These are phyloP conservation scores for Diutina neorugosa DNA, from an alignment of 1,139 yeast species.

Conservation along the genomic window DNA sequence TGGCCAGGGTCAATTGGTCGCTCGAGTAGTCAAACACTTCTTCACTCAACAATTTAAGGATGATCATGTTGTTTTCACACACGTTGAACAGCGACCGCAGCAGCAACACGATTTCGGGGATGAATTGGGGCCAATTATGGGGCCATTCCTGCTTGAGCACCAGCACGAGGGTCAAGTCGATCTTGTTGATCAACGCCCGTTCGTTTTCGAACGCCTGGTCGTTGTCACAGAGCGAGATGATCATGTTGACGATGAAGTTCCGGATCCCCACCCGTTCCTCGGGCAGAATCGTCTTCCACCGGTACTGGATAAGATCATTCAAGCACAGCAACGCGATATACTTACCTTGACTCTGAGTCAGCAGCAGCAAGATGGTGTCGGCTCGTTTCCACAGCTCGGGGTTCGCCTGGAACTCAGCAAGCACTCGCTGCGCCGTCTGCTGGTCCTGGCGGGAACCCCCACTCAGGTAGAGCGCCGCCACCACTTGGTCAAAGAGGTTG, in stretches of 20 bases:
- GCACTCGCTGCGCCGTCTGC: conserved; percentile 54
- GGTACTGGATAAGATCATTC: conserved; percentile 78
- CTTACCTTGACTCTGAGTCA: conserved; percentile 76
- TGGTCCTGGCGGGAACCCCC: conserved; percentile 69
- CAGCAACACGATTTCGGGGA: conserved; percentile 83
- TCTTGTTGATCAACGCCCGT: conserved; percentile 80
- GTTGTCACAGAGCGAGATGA: conserved; percentile 80
- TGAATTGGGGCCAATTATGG: conserved; percentile 93
- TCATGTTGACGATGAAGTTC: conserved; percentile 87
- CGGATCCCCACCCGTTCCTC: conserved; percentile 84
- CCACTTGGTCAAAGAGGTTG: conserved; percentile 68
- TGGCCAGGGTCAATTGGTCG: conserved; percentile 94
- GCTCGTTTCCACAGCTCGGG: conserved; percentile 95
- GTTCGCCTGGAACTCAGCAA: conserved; percentile 86
- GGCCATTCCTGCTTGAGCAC: conserved; percentile 99
- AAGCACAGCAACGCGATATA: conserved; percentile 84
- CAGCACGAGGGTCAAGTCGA: conserved; percentile 87
- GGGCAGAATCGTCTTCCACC: conserved; percentile 87
- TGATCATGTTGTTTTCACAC: conserved; percentile 95
- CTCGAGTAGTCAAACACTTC: conserved; percentile 92
- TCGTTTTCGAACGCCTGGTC: conserved; percentile 65
- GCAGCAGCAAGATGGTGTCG: conserved; percentile 73
- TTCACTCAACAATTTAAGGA: conserved; percentile 78
- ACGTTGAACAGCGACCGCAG: conserved; percentile 82
- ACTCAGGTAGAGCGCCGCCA: conserved; percentile 63